Conservation (phyloP, 495 filamentous ascomycete species). For the Aspergillus ellipticus region DNA sequence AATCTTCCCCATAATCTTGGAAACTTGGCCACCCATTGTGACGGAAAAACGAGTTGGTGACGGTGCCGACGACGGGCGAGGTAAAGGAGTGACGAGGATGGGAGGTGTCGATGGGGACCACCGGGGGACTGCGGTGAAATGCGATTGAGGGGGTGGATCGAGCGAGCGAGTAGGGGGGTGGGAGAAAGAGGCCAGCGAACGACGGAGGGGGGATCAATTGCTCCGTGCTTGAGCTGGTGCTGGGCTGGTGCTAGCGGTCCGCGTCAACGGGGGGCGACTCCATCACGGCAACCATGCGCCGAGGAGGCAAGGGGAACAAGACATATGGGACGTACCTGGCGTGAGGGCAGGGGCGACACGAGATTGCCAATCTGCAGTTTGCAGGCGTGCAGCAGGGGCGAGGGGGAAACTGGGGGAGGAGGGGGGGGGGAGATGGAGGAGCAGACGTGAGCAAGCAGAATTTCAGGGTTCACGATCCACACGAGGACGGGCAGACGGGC, state of each 20-base stretch:
- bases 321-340: constrained; percentile 15
- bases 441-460: constrained; percentile 17
- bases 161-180: background rate
- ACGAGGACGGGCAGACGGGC: too few relatives aligned
- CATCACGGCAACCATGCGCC: constrained; percentile 5
- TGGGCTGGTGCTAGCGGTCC: constrained; percentile 1
- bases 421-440: constrained; percentile 1
- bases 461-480: constrained; percentile 24
- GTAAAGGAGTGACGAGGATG: background rate
- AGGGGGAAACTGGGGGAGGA: background rate
- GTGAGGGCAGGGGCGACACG: constrained; percentile 1
- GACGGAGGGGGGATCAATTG: constrained; percentile 2
- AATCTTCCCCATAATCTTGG: constrained; percentile 93
- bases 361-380: background rate
- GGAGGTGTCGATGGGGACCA: background rate
- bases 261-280: constrained; percentile 10
- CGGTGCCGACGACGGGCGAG: constrained; percentile 7
- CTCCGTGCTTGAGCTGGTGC: background rate
- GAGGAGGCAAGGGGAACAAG: constrained; percentile 12
- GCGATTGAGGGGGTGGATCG: background rate
- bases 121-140: background rate
- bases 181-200: background rate
- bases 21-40: constrained; percentile 75
- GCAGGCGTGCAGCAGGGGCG: background rate
- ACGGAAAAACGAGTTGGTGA: constrained; percentile 20